phyloP scores from a whole-genome alignment of 2,329 filamentous ascomycete species.

The Cordyceps farinosa region DNA sequence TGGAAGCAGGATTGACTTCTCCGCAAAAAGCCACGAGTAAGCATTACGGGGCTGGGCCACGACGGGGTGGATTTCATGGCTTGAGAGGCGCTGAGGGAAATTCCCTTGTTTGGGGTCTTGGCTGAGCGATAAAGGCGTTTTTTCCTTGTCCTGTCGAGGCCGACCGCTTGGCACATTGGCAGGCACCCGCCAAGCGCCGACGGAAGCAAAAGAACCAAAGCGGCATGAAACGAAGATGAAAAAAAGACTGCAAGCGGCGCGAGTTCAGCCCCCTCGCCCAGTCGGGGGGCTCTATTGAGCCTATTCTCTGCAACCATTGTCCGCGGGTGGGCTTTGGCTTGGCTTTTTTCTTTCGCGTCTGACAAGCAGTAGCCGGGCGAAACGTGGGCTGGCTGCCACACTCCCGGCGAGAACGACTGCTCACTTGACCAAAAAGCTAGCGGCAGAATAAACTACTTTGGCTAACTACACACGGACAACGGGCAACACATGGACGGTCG shows the following conservation, averaged over 20 bases:
- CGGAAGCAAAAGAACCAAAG: too few relatives aligned
- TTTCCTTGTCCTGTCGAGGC: background rate
- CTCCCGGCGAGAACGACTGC: background rate
- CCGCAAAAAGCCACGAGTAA: background rate
- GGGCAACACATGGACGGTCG: too few relatives aligned
- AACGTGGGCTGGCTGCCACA: too few relatives aligned
- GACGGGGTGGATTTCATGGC: slow-evolving; percentile 21
- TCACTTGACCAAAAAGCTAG: background rate
- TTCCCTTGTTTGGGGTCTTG: background rate
- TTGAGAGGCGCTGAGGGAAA: background rate
- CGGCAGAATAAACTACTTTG: background rate
- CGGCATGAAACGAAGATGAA: background rate
- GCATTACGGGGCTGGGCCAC: slow-evolving; percentile 12
- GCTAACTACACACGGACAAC: too few relatives aligned
- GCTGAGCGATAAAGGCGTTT: background rate
- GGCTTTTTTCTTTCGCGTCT: background rate
- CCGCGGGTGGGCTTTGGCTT: too few relatives aligned
- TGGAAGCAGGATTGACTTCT: background rate
- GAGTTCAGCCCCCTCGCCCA: too few relatives aligned
- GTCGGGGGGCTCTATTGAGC: too few relatives aligned
- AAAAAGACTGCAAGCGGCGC: background rate
- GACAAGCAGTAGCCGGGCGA: slow-evolving; percentile 7
- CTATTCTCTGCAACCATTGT: too few relatives aligned
- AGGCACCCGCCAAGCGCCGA: too few relatives aligned
- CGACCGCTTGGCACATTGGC: background rate